Base-by-base conservation (phyloP, 139 green algal genomes). In the Chlamydomonas sp. region DNA sequence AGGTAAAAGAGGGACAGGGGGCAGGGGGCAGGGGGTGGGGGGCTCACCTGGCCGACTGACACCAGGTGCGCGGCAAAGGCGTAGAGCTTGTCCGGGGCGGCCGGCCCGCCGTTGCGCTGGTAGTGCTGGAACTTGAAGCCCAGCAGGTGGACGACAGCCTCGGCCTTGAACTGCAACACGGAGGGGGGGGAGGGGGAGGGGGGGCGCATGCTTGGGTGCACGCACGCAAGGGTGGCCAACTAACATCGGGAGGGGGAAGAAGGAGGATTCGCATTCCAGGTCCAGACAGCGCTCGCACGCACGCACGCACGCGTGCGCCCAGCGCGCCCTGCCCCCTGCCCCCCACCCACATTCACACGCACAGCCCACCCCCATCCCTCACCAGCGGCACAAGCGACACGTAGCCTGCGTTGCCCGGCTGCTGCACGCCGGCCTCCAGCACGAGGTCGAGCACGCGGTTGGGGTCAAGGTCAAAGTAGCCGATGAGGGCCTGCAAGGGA, bases 381-480 rank as follows among this genome's bases (percentile, higher is more conserved):
- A n/a, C n/a, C n/a, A 72, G 48, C 24, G 54, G 68, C 62, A 78
- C 43, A 4, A 70, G 36, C 35, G 34, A 31, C 35, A 73, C 4
- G 64, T 67, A 69, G 10, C 47, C 54, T 5, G 3, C 48, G 39
- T 73, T 77, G 34, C 67, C 8, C 22, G 79, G 76, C 61, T 86
- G 75, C 26, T 48, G n/a, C 59, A 79, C 75, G 26, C 77, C 83
- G 0, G 85, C 85, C 16, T 90, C 87, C 67, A 96, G 73, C 48
- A 91, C 74, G 29, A 96, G 61, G 75, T 91, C 90, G 48, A 89
- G 75, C 43, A 88, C 84, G 22, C 90, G 75, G 81, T 96, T 96
- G 26, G 91, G 91, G 79, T 97, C 91, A 58, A 97, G 72, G 62
- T 90, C 81, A 77, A 97, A 97, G 73, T 83, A 89, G 35, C 91